These are phyloP conservation scores for Macroventuria anomochaeta DNA, from an alignment of 2,329 filamentous ascomycete species.

Conservation along the genomic window DNA sequence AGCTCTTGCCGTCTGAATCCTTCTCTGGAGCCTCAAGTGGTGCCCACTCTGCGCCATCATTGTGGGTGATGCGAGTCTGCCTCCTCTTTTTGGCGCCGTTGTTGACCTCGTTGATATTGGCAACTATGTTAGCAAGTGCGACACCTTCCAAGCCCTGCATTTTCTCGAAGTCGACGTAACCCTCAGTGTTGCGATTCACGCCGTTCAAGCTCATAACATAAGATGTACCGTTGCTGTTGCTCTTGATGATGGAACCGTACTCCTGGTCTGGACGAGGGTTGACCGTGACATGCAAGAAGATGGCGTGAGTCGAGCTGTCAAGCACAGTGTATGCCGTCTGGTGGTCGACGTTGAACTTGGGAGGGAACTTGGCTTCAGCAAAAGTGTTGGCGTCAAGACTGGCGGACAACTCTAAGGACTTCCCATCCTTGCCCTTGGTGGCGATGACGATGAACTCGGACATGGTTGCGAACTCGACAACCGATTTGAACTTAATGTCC, in stretches of 20 bases:
- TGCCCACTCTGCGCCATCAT: slow-evolving; percentile 89
- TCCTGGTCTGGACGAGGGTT: slow-evolving; percentile 68
- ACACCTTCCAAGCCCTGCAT: slow-evolving; percentile 92
- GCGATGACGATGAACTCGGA: slow-evolving; percentile 94
- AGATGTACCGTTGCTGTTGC: slow-evolving; percentile 96
- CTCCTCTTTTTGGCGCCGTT: slow-evolving; percentile 76
- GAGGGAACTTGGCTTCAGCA: slow-evolving; percentile 83
- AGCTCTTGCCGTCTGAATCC: slow-evolving; percentile 74
- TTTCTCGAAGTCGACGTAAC: slow-evolving; percentile 95
- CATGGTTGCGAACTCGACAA: slow-evolving; percentile 91
- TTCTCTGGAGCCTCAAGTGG: slow-evolving; percentile 74
- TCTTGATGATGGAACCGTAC: slow-evolving; percentile 92
- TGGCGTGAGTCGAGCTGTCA: slow-evolving; percentile 90
- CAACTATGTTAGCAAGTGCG: slow-evolving; percentile 82
- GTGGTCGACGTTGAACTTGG: slow-evolving; percentile 79
- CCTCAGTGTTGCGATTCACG: slow-evolving; percentile 79
- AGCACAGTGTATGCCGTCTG: slow-evolving; percentile 89
- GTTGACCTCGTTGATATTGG: slow-evolving; percentile 70
- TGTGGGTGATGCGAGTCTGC: slow-evolving; percentile 92
- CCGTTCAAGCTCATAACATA: slow-evolving; percentile 83
- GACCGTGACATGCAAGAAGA: slow-evolving; percentile 92
- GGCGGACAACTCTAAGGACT: slow-evolving; percentile 76
- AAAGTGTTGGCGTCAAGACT: slow-evolving; percentile 86
- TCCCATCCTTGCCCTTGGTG: slow-evolving; percentile 67
- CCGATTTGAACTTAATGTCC: slow-evolving; percentile 68